Percentiles rank a stretch among this genome's conserved stretches.
Conservation (phyloP, 352 stramenopile genomes). For the Pythium aristosporum region DNA sequence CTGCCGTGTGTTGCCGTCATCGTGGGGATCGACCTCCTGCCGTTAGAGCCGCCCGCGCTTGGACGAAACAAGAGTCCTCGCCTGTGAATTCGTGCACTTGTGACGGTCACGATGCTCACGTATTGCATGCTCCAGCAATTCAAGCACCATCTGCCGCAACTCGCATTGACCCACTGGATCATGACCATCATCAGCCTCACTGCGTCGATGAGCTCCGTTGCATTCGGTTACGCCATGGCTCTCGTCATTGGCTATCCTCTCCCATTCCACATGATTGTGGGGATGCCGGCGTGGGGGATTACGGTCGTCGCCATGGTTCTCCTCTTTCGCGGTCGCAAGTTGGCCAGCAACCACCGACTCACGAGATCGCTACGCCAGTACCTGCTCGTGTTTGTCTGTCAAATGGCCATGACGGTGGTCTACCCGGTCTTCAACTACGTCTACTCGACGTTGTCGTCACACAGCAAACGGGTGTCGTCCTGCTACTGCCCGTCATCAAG, state of each 20-base stretch:
- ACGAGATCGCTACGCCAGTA: background rate
- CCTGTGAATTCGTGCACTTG: constrained; percentile 1
- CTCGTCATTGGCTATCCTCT: constrained; percentile 36
- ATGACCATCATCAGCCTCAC: background rate
- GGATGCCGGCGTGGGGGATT: constrained; percentile 27
- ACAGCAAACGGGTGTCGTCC: constrained; percentile 15
- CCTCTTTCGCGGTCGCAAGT: background rate
- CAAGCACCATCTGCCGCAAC: background rate
- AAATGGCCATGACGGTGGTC: constrained; percentile 14
- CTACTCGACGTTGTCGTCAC: constrained; percentile 16
- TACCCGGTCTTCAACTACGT: constrained; percentile 21
- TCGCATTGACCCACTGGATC: background rate
- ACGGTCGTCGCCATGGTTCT: constrained; percentile 9
- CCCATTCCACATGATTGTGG: constrained; percentile 39
- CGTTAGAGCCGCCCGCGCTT: background rate
- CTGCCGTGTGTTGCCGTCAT: background rate
- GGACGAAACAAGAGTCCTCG: background rate
- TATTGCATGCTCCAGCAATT: constrained; percentile 16
- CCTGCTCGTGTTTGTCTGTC: constrained; percentile 12
- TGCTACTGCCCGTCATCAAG: constrained; percentile 45
- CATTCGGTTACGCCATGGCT: background rate
- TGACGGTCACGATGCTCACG: background rate
- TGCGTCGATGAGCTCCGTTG: background rate
- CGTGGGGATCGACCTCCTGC: background rate
- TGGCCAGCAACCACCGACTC: background rate